phyloP scores from a whole-genome alignment of 768 basidiomycete species.

The Pleurotus salmoneostramineus region DNA sequence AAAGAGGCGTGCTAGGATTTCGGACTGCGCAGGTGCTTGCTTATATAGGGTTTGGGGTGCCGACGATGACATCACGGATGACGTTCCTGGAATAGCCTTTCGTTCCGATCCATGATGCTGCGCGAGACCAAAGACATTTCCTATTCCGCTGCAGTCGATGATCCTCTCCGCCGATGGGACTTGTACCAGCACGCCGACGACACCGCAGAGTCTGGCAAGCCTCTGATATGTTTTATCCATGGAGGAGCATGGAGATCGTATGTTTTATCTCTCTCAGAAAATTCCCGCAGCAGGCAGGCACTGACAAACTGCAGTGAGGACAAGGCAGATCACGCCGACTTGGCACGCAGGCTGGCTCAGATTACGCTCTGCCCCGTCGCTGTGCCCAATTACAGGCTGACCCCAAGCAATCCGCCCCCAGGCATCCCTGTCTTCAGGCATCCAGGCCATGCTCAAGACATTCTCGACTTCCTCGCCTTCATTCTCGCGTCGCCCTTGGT shows the following conservation, averaged over 20 bases:
- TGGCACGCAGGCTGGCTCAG: constrained; percentile 50
- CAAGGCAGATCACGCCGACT: constrained; percentile 51
- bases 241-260: constrained; percentile 84
- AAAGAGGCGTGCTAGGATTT: background rate
- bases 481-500: constrained; percentile 44
- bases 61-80: constrained; percentile 5
- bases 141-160: constrained; percentile 27
- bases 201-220: constrained; percentile 14
- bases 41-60: constrained; percentile 1
- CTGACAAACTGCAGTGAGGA: constrained; percentile 51
- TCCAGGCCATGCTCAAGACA: constrained; percentile 68
- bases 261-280: constrained; percentile 21
- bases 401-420: constrained; percentile 35
- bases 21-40: background rate
- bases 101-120: constrained; percentile 13
- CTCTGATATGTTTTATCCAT: constrained; percentile 72
- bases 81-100: background rate
- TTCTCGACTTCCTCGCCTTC: constrained; percentile 58
- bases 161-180: constrained; percentile 49
- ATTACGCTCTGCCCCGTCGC: constrained; percentile 55
- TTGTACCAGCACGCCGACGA: constrained; percentile 2
- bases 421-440: constrained; percentile 44
- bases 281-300: background rate
- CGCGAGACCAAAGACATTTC: constrained; percentile 28
- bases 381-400: constrained; percentile 78